Evolutionary conservation across 192 early-diverging fungal species (phyloP).

Genomic region (Umbelopsis sp.): DNA sequence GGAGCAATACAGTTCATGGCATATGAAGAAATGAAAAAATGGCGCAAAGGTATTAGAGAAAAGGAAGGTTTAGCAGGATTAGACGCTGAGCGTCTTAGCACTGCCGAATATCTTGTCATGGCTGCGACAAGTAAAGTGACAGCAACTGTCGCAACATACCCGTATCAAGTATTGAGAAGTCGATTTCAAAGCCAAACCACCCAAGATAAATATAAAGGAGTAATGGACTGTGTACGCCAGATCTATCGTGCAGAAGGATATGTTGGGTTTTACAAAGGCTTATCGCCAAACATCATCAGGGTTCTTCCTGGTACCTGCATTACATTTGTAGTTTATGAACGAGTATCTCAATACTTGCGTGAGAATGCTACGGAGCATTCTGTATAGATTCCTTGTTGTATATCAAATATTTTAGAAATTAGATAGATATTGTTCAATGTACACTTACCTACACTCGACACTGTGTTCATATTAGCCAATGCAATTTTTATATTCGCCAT

Average conservation of each 20-base stretch:
- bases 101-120: constrained; percentile 80
- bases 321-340: constrained; percentile 97
- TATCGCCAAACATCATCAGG: constrained; percentile 83
- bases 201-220: constrained; percentile 66
- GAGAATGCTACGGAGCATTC: constrained; percentile 40
- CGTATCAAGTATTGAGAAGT: constrained; percentile 88
- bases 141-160: constrained; percentile 89
- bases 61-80: constrained; percentile 28
- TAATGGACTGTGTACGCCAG: constrained; percentile 69
- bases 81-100: constrained; percentile 42
- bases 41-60: constrained; percentile 47
- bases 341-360: constrained; percentile 62
- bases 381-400: neutral
- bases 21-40: constrained; percentile 95
- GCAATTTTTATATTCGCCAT: too few species aligned
- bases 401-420: too few species aligned
- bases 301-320: constrained; percentile 93
- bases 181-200: constrained; percentile 71
- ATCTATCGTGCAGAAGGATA: constrained; percentile 78
- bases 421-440: too few species aligned
- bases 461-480: too few species aligned
- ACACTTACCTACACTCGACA: too few species aligned
- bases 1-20: constrained; percentile 98
- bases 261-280: constrained; percentile 89
- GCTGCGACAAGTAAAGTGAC: constrained; percentile 85